Conservation (phyloP, 768 basidiomycete genomes). For the Chalciporus sphaerocephalus region DNA sequence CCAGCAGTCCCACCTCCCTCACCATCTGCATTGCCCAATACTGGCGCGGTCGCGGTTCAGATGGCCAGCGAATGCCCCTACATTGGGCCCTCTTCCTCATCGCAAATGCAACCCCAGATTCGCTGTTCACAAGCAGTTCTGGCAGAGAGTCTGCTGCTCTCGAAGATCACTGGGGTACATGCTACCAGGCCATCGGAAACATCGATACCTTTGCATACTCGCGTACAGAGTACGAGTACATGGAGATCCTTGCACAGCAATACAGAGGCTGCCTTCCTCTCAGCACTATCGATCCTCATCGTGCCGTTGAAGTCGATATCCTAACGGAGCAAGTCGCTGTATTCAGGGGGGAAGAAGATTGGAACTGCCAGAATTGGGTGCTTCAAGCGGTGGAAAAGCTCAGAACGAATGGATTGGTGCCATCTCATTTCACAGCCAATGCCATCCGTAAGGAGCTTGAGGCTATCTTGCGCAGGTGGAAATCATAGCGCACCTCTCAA, state of each 20-base stretch:
- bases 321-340: slow-evolving; percentile 24
- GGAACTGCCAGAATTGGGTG: slow-evolving; percentile 33
- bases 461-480: slow-evolving; percentile 23
- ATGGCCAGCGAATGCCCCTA: slow-evolving; percentile 24
- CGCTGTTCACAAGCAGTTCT: slow-evolving; percentile 18
- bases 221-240: slow-evolving; percentile 24
- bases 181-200: slow-evolving; percentile 28
- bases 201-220: slow-evolving; percentile 28
- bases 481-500: slow-evolving; percentile 6
- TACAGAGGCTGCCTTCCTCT: slow-evolving; percentile 31
- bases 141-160: slow-evolving; percentile 21
- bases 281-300: slow-evolving; percentile 15
- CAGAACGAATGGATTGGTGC: slow-evolving; percentile 15
- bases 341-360: slow-evolving; percentile 26
- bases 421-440: slow-evolving; percentile 15
- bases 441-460: slow-evolving; percentile 22
- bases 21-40: slow-evolving; percentile 30
- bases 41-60: slow-evolving; percentile 21
- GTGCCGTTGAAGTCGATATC: slow-evolving; percentile 10
- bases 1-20: slow-evolving; percentile 12
- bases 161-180: slow-evolving; percentile 31
- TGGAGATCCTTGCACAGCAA: slow-evolving; percentile 28
- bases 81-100: slow-evolving; percentile 31
- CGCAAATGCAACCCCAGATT: slow-evolving; percentile 20
- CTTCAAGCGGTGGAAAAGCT: slow-evolving; percentile 24